Conservation (phyloP, 2,329 filamentous ascomycete genomes). For the Parascedosporium putredinis region DNA sequence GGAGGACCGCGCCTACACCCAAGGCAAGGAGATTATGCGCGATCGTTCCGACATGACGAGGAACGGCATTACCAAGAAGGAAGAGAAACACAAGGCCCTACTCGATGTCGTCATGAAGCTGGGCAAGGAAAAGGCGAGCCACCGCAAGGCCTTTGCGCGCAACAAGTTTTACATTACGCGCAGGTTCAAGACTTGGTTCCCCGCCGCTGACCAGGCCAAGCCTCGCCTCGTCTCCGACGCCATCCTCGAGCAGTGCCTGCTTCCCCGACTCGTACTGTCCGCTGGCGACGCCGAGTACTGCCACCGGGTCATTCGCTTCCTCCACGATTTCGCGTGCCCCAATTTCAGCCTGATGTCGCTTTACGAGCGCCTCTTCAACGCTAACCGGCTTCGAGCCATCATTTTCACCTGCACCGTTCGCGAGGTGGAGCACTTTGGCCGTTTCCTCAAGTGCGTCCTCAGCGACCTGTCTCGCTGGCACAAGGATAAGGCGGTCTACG, state of each 20-base stretch:
- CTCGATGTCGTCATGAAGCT: slow-evolving; percentile 38
- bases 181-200: slow-evolving; percentile 74
- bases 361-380: slow-evolving; percentile 73
- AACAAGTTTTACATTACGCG: slow-evolving; percentile 55
- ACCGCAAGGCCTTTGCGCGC: slow-evolving; percentile 9
- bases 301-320: slow-evolving; percentile 74
- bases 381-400: slow-evolving; percentile 68
- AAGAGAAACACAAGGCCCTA: slow-evolving; percentile 59
- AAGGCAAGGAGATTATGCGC: slow-evolving; percentile 55
- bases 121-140: slow-evolving; percentile 12
- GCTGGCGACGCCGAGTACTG: slow-evolving; percentile 81
- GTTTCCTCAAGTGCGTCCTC: slow-evolving; percentile 75
- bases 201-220: slow-evolving; percentile 46
- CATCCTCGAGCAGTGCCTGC: slow-evolving; percentile 79
- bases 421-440: slow-evolving; percentile 87
- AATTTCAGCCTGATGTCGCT: slow-evolving; percentile 81
- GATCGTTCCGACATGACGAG: slow-evolving; percentile 65
- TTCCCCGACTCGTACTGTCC: slow-evolving; percentile 79
- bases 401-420: slow-evolving; percentile 85
- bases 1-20: slow-evolving; percentile 55
- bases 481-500: slow-evolving; percentile 59
- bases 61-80: slow-evolving; percentile 54
- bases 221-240: slow-evolving; percentile 53
- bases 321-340: slow-evolving; percentile 74
- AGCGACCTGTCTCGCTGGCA: slow-evolving; percentile 80